Evolutionary conservation across 2,329 filamentous ascomycete species (phyloP).

Genomic region (Stagonosporopsis chrysanthemi): DNA sequence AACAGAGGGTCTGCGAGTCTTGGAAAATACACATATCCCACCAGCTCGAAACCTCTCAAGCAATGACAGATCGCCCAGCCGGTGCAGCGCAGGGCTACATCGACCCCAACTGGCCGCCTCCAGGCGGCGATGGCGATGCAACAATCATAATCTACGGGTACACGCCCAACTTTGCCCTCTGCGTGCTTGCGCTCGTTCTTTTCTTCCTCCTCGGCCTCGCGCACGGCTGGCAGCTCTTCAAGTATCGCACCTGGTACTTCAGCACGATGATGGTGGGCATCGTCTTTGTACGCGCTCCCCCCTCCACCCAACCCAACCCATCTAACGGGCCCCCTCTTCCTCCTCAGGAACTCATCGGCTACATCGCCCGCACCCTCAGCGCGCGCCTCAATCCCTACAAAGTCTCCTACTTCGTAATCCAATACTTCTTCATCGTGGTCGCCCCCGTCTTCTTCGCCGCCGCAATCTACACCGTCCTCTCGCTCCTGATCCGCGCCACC

Average conservation of each 20-base stretch:
- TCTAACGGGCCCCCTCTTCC: too few relatives aligned
- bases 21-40: not conserved
- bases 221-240: slow-evolving; percentile 52
- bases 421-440: slow-evolving; percentile 69
- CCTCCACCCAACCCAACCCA: not conserved
- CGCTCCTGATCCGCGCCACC: slow-evolving; percentile 58
- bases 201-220: slow-evolving; percentile 51
- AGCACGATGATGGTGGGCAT: slow-evolving; percentile 56
- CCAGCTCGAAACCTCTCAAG: too few relatives aligned
- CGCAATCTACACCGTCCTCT: slow-evolving; percentile 63
- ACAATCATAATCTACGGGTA: slow-evolving; percentile 48
- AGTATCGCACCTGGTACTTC: slow-evolving; percentile 52
- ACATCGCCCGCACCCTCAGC: slow-evolving; percentile 53
- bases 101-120: slow-evolving; percentile 62
- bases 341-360: slow-evolving; percentile 49
- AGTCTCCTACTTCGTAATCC: slow-evolving; percentile 64
- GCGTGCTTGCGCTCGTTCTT: slow-evolving; percentile 53
- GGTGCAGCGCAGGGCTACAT: slow-evolving; percentile 50
- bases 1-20: not conserved
- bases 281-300: slow-evolving; percentile 29
- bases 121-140: slow-evolving; percentile 56
- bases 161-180: slow-evolving; percentile 50
- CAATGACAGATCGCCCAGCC: slow-evolving; percentile 12
- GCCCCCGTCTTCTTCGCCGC: slow-evolving; percentile 66
- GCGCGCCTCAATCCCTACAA: slow-evolving; percentile 59